Conservation (phyloP, 2,329 filamentous ascomycete genomes). For the Aspergillus felis region DNA sequence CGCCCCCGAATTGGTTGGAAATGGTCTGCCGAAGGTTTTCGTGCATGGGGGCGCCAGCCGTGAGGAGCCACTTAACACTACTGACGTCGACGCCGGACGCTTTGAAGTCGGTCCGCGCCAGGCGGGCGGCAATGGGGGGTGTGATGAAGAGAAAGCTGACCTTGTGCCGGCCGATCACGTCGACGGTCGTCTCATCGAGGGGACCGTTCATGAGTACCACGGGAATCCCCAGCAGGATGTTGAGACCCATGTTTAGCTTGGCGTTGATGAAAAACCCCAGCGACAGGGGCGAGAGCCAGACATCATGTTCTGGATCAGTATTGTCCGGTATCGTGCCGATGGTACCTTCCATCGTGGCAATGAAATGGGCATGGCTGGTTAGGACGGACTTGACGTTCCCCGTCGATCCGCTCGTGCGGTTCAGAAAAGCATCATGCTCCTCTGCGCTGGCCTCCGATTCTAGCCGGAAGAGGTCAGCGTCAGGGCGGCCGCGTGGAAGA, state of each 20-base stretch:
- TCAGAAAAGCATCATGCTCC: conserved; percentile 16
- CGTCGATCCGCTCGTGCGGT: conserved; percentile 19
- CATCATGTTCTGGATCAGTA: conserved; percentile 18
- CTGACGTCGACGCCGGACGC: conserved; percentile 4
- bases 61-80: conserved; percentile 24
- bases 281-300: conserved; percentile 21
- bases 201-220: conserved; percentile 18
- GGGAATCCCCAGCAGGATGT: conserved; percentile 24
- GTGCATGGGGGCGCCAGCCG: conserved; percentile 22
- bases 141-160: conserved; percentile 22
- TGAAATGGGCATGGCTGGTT: conserved; percentile 19
- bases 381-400: conserved; percentile 18
- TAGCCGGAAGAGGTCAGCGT: conserved; percentile 1
- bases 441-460: conserved; percentile 3
- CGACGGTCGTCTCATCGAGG: conserved; percentile 15
- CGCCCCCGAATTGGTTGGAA: conserved; percentile 15
- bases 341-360: conserved; percentile 19
- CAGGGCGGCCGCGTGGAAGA: neutral
- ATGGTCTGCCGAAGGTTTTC: conserved; percentile 16
- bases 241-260: conserved; percentile 23
- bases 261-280: conserved; percentile 27
- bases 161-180: conserved; percentile 15
- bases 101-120: conserved; percentile 15
- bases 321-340: conserved; percentile 17
- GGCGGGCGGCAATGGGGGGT: conserved; percentile 19